Evolutionary conservation across 1,139 yeast species (phyloP), one percentile per base, ranked within the genome.

Genomic region (Scheffersomyces cryptocercus): DNA sequence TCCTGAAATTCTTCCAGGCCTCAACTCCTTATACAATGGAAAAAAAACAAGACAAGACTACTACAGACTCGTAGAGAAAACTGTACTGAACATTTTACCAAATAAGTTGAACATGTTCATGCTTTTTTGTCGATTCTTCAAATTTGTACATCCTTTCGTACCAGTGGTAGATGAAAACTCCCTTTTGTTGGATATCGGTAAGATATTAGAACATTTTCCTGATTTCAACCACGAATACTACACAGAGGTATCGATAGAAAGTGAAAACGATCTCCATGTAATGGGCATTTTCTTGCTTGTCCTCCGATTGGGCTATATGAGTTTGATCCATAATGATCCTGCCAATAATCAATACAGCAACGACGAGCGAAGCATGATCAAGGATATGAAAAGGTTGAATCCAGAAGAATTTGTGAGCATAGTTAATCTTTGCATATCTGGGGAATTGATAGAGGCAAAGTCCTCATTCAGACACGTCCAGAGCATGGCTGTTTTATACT

Each of bases 401-500:
- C 55, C 65, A 2, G 61, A 59, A 26, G 57, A 65, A 39, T 51
- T 50, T 36, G 54, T 53, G 5, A 58, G 57, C 35, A 61, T 64
- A 10, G 55, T 70, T 3, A 59, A 65, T 38, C 50, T 71, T 12
- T 70, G 75, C 49, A 55, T 67, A 15, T 62, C 67, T 5, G 73
- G 69, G 42, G 60, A 61, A 15, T 57, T 58, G 32, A 52, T 63
- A 9, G 54, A 60, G 0, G 52, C 58, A 39, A 64, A 67, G 49
- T 67, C 73, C 37, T 56, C 73, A 3, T 58, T 70, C 40, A 63
- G 68, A 46, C 53, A 63, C 41, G 67, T 70, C 4, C 76, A 70
- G 51, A 45, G 74, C 75, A 15, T 83, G 84, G 52, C 68, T 3
- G 56, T 74, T 32, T 48, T 65, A 28, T 61, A 68, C 45, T 71